Conservation (phyloP, 2,329 filamentous ascomycete species). For the Cercospora beticola region DNA sequence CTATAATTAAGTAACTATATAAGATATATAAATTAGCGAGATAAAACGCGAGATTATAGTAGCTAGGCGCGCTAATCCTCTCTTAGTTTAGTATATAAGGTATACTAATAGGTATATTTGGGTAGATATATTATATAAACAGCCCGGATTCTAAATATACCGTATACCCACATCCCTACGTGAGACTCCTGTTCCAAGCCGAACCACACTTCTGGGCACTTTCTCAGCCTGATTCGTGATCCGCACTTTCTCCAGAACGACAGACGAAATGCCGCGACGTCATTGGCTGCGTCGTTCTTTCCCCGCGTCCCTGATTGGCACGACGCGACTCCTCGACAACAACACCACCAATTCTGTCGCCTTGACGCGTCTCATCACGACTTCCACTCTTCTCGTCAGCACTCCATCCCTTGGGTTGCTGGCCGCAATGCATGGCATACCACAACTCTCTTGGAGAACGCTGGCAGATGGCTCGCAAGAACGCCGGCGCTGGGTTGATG, state of each 20-base stretch:
- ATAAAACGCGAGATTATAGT: neutral
- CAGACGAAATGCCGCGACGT: neutral
- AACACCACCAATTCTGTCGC: neutral
- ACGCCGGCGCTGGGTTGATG: neutral
- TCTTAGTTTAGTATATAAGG: neutral
- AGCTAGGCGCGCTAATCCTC: neutral
- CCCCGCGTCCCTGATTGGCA: neutral
- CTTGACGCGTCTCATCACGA: neutral
- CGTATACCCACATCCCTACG: too few species aligned
- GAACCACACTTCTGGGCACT: neutral
- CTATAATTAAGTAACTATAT: neutral
- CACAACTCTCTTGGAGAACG: neutral
- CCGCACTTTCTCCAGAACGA: neutral
- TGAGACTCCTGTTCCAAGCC: neutral
- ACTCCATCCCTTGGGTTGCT: neutral
- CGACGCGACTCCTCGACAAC: neutral
- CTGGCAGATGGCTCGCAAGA: too few species aligned
- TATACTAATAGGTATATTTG: neutral
- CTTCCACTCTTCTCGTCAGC: neutral
- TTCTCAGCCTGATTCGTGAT: neutral
- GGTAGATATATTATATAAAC: too few species aligned
- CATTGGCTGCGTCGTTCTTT: slow-evolving; percentile 3
- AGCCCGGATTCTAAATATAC: too few species aligned
- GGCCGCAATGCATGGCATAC: neutral
- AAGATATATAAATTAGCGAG: neutral